These are phyloP conservation scores for Tetracladium marchalianum DNA, from an alignment of 495 filamentous ascomycete genomes.

Conservation along the genomic window DNA sequence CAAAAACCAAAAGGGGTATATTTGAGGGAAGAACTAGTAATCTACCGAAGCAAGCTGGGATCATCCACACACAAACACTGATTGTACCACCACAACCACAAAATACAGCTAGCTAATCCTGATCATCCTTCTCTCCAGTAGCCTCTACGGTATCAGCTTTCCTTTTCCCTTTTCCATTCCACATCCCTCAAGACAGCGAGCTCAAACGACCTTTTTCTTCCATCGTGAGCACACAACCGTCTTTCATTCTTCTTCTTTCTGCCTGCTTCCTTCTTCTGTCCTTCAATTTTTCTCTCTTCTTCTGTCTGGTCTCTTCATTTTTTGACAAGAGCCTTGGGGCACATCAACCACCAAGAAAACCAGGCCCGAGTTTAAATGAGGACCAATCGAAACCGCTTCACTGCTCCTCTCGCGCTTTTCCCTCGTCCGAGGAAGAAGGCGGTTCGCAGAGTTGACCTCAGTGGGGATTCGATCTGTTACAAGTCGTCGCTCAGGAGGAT, in stretches of 20 bases:
- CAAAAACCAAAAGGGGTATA: too few species aligned
- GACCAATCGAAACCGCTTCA: conserved; percentile 13
- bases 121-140: too few species aligned
- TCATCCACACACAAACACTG: too few species aligned
- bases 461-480: conserved; percentile 14
- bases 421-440: conserved; percentile 2
- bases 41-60: too few species aligned
- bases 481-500: conserved; percentile 21
- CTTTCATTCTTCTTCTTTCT: not conserved
- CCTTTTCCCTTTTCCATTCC: not conserved
- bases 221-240: conserved; percentile 13
- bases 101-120: too few species aligned
- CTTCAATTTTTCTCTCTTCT: not conserved
- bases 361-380: conserved; percentile 9
- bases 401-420: conserved; percentile 18
- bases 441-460: conserved; percentile 20
- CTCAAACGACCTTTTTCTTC: conserved; percentile 6
- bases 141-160: not conserved
- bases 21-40: too few species aligned
- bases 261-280: not conserved
- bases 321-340: not conserved
- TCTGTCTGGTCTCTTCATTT: conserved; percentile 4
- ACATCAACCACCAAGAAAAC: conserved; percentile 9
- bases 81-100: too few species aligned
- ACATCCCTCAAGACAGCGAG: conserved; percentile 10